Evolutionary conservation across 176 grass and related monocot genomes (phyloP), one percentile per base, ranked within the genome.

Genomic region (Eleusine coracana): DNA sequence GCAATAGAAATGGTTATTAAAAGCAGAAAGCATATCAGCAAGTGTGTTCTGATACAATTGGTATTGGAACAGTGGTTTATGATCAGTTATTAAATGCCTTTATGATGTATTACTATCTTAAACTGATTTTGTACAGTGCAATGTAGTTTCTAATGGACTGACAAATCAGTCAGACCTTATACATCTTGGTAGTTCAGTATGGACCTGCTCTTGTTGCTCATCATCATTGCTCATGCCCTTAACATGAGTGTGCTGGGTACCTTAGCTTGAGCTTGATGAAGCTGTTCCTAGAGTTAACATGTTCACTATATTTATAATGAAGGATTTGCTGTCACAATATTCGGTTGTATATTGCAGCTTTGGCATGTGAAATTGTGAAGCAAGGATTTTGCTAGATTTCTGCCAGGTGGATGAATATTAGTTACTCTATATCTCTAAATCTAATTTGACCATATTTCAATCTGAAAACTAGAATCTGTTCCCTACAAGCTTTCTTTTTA

Each of bases 211-310:
- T 56, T n/a, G 10, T 84, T 64, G 17, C 46, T 84, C 50, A 60
- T 55, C 64, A 60, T 55, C 64, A 41, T 38, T 34, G 39, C 3
- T 52, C 46, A 41, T 29, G 31, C 44, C 37, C 31, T 40, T 2
- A 65, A 37, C 62, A 77, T 50, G 14, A 52, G 50, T 52, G 50
- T 17, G 50, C 50, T 15, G 18, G 61, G 50, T 5, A 15, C 15
- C 15, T 13, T 73, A 50, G 28, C 13, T 78, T 85, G 45, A 50
- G 28, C 13, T 78, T 85, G 45, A 16, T 71, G 66, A 61, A 52
- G 15, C 17, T 17, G 15, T 52, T 17, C 50, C 3, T 52, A 52
- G 14, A 5, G 48, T 50, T 50, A 50, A 50, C 48, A 50, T 50
- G 48, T 11, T 50, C 14, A 2, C 48, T 50, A 50, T 50, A 50